phyloP scores from a whole-genome alignment of 768 basidiomycete species.

The Russula sp. region DNA sequence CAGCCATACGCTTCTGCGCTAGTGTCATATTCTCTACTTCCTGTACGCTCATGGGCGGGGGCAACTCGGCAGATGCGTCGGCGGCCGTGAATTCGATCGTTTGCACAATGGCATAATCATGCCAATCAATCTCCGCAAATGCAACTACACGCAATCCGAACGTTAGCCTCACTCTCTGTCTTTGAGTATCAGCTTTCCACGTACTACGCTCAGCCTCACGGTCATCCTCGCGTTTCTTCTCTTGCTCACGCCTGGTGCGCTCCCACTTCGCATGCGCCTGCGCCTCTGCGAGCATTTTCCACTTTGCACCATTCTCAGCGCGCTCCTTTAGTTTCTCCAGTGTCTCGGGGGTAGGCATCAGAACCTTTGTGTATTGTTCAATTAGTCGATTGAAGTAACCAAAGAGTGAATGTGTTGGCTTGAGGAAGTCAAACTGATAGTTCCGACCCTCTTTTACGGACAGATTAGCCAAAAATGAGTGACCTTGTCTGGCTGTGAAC shows the following conservation, averaged over 20 bases:
- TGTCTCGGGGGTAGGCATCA: slow-evolving; percentile 73
- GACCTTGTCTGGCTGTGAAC: slow-evolving; percentile 89
- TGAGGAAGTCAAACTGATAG: slow-evolving; percentile 96
- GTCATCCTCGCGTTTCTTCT: slow-evolving; percentile 82
- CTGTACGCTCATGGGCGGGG: slow-evolving; percentile 92
- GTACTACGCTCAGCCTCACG: slow-evolving; percentile 83
- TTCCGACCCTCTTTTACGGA: slow-evolving; percentile 88
- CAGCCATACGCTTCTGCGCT: slow-evolving; percentile 95
- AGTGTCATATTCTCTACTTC: slow-evolving; percentile 96
- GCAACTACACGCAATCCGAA: slow-evolving; percentile 46
- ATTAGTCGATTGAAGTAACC: slow-evolving; percentile 96
- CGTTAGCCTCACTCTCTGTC: slow-evolving; percentile 10
- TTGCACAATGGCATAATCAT: slow-evolving; percentile 97
- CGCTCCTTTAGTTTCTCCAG: slow-evolving; percentile 64
- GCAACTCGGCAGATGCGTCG: slow-evolving; percentile 85
- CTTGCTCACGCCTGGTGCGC: slow-evolving; percentile 70
- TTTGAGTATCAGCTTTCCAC: slow-evolving; percentile 29
- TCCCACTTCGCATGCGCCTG: slow-evolving; percentile 85
- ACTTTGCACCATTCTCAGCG: slow-evolving; percentile 56
- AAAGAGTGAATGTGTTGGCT: slow-evolving; percentile 93
- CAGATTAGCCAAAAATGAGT: slow-evolving; percentile 75
- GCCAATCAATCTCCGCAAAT: slow-evolving; percentile 98
- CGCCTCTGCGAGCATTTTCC: slow-evolving; percentile 73
- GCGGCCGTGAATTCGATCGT: slow-evolving; percentile 95
- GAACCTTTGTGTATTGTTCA: slow-evolving; percentile 88